phyloP scores from a whole-genome alignment of 148 eudicot genomes.

The Rheum nobile region DNA sequence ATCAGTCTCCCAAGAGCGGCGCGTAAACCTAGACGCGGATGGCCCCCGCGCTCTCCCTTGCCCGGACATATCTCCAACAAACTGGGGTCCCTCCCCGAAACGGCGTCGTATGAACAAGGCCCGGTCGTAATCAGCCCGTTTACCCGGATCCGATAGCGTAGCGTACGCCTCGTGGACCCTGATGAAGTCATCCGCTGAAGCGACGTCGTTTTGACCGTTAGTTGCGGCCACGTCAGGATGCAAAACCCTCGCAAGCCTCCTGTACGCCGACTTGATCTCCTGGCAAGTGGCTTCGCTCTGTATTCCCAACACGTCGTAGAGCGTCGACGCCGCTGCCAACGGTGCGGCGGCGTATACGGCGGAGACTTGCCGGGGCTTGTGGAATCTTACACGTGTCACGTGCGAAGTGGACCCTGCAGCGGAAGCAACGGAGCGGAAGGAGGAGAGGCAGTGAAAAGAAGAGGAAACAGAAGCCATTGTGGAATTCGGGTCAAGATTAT shows the following conservation, averaged over 20 bases:
- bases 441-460: not conserved
- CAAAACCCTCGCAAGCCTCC: constrained; percentile 42
- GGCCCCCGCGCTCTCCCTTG: not conserved
- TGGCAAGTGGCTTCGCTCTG: constrained; percentile 26
- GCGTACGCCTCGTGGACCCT: constrained; percentile 49
- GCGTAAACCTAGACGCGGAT: constrained; percentile 11
- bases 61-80: not conserved
- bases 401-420: not conserved
- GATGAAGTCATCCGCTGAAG: constrained; percentile 35
- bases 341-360: not conserved
- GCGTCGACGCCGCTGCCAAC: constrained; percentile 1
- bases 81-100: not conserved
- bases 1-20: constrained; percentile 52
- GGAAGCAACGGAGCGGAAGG: not conserved
- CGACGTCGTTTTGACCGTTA: not conserved
- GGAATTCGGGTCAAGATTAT: not conserved
- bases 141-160: constrained; percentile 50
- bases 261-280: constrained; percentile 61
- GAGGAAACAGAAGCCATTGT: not conserved
- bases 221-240: constrained; percentile 48
- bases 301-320: constrained; percentile 56
- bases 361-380: not conserved
- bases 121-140: constrained; percentile 56
- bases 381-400: not conserved
- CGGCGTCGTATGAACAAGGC: constrained; percentile 15